A percentile compares a stretch with the other conserved stretches of the same genome.
Evolutionary conservation across 2,329 filamentous ascomycete species (phyloP).

Genomic region (Colletotrichum ledebouriae): DNA sequence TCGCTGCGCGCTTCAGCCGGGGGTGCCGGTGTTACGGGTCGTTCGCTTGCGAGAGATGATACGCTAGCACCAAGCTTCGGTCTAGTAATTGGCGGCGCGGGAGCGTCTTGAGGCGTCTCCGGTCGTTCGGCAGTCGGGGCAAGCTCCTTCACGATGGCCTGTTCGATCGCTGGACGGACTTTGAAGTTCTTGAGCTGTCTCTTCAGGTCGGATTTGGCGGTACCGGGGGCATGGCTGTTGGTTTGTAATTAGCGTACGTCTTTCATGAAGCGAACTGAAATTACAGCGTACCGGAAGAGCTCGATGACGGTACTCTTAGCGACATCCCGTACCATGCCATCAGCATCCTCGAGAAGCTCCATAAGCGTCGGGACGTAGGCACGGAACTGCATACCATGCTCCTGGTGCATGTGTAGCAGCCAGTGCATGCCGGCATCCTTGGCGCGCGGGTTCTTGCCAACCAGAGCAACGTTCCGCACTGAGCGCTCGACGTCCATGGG

Average conservation of each 20-base stretch:
- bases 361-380: constrained; percentile 86
- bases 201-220: constrained; percentile 90
- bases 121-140: constrained; percentile 63
- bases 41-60: constrained; percentile 62
- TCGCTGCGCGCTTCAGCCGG: constrained; percentile 75
- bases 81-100: constrained; percentile 56
- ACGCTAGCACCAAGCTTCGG: constrained; percentile 64
- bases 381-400: constrained; percentile 84
- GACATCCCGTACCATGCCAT: constrained; percentile 86
- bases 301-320: constrained; percentile 89
- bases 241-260: constrained; percentile 83
- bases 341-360: constrained; percentile 89
- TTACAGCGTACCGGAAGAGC: constrained; percentile 76
- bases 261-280: neutral
- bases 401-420: constrained; percentile 87
- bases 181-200: constrained; percentile 86
- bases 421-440: constrained; percentile 90
- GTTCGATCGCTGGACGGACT: constrained; percentile 87
- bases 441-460: constrained; percentile 83
- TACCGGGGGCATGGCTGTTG: constrained; percentile 82
- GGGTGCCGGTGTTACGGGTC: constrained; percentile 72
- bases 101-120: constrained; percentile 55
- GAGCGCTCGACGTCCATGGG: constrained; percentile 82
- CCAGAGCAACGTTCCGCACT: constrained; percentile 82
- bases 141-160: constrained; percentile 83